Base-by-base conservation (phyloP, 2,329 filamentous ascomycete species). In the Penicillium sp. region DNA sequence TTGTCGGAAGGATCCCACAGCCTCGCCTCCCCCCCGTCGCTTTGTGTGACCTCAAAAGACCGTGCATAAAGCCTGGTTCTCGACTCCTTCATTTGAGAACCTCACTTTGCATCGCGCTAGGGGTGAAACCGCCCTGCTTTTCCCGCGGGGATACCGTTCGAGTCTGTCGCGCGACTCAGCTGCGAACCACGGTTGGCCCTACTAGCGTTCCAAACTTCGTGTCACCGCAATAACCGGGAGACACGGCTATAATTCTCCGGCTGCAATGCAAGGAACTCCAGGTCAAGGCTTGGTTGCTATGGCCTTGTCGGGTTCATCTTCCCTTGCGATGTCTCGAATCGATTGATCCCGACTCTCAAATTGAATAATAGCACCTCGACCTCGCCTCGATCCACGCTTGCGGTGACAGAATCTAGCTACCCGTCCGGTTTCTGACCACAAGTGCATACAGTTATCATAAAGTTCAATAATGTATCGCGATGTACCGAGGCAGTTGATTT, bases 141-240 rank as follows among this genome's bases (percentile, higher is more conserved):
- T 47, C n/a, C 31, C 19, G 7, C 50, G 11, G 35, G 35, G 35
- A 15, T 26, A 26, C 26, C 35, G 29, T 31, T 51, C 29, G 49
- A 53, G 50, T 30, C 21, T 13, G 54, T 48, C 21, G 13, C 35
- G 51, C 35, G 51, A 56, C 19, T 29, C 61, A n/a, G 19, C 47
- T 50, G 30, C 23, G 63, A 61, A 65, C 66, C 66, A 67, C 66
- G 64, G 64, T 66, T 68, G 58, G 58, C 23, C 9, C 38, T 23
- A 13, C 48, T 70, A 70, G 67, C 58, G 67, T 69, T 64, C 68
- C 68, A 65, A 45, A 58, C 8, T 55, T 69, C 47, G 58, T 58
- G 56, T 48, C 48, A 64, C 46, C 50, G 57, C 47, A 64, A 52
- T 47, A 56, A 51, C 46, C 58, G 35, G 35, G 35, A 41, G 11